A percentile compares a stretch with the other conserved stretches of the same genome.
phyloP scores from a whole-genome alignment of 768 basidiomycete genomes.

The Austroboletus festivus region DNA sequence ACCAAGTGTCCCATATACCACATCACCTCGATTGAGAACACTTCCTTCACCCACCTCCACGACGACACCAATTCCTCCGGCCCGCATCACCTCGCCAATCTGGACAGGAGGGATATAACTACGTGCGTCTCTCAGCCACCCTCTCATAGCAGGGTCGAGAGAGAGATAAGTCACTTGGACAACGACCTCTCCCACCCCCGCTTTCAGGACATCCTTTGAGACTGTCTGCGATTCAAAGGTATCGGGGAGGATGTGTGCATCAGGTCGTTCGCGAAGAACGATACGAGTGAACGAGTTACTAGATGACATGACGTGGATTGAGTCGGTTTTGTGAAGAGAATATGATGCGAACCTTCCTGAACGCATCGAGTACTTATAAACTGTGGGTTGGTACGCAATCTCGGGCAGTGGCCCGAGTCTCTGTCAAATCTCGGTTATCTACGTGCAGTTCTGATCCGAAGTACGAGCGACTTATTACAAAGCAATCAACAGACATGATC shows the following conservation, averaged over 20 bases:
- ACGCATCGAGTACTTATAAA: too few species aligned
- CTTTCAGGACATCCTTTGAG: constrained; percentile 49
- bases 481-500: too few species aligned
- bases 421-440: too few species aligned
- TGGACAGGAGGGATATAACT: constrained; percentile 70
- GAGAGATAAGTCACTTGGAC: constrained; percentile 79
- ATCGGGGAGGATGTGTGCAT: constrained; percentile 59
- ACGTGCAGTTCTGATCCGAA: too few species aligned
- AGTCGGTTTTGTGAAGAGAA: neutral
- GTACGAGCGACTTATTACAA: too few species aligned
- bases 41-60: constrained; percentile 54
- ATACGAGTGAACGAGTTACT: constrained; percentile 53
- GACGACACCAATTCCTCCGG: constrained; percentile 63
- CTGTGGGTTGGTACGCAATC: too few species aligned
- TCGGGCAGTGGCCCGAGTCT: too few species aligned
- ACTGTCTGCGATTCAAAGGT: constrained; percentile 68
- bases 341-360: neutral
- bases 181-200: constrained; percentile 53
- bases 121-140: constrained; percentile 70
- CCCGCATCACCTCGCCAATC: constrained; percentile 80
- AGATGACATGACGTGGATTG: constrained; percentile 17
- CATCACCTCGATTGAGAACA: constrained; percentile 59
- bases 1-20: constrained; percentile 65
- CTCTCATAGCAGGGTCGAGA: constrained; percentile 87
- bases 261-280: constrained; percentile 75